Base-by-base conservation (phyloP, 768 basidiomycete genomes). In the Agrocybe chaxingu region DNA sequence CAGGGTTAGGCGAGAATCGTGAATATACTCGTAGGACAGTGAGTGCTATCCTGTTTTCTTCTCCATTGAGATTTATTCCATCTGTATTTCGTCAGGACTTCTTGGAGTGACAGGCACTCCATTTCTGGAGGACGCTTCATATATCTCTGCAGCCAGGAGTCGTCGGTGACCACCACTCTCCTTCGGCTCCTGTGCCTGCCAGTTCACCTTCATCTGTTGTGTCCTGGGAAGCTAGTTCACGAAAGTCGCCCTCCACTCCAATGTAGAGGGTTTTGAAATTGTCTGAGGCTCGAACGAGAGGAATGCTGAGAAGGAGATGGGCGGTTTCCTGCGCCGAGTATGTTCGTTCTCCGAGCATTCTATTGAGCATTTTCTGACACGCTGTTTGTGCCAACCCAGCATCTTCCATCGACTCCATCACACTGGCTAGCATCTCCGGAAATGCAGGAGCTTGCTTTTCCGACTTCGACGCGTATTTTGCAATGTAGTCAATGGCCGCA, bases 361-460 rank as follows among this genome's bases (percentile, higher is more conserved):
- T 62, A 44, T 59, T 59, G 4, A 61, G 45, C 24, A 60, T 43
- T 37, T 59, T 60, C 38, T 62, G 61, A 42, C 59, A 62, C 3
- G 60, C 58, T 7, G 52, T 40, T 42, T 57, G 53, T n/a, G 58
- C 60, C 18, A 56, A 50, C 9, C 36, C 58, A 18, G 16, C 16
- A 16, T 35, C 3, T 16, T 16, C 16, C 16, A 16, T 16, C 16
- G 16, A 16, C 16, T 16, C 16, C 16, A 54, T 47, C 8, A 58
- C 45, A 4, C 5, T 18, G 3, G 31, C 30, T 2, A 60, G 47
- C 3, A 57, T 46, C 10, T 60, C 46, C 10, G 57, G 57, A 19
- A 58, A 58, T 16, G 47, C 54, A 3, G 59, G 54, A 11, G 59
- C 49, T 52, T 52, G 16, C 16, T 16, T 16, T 16, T 16, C 16